Evolutionary conservation across 2,329 filamentous ascomycete genomes (phyloP).

Genomic region (Colletotrichum endophyticum): DNA sequence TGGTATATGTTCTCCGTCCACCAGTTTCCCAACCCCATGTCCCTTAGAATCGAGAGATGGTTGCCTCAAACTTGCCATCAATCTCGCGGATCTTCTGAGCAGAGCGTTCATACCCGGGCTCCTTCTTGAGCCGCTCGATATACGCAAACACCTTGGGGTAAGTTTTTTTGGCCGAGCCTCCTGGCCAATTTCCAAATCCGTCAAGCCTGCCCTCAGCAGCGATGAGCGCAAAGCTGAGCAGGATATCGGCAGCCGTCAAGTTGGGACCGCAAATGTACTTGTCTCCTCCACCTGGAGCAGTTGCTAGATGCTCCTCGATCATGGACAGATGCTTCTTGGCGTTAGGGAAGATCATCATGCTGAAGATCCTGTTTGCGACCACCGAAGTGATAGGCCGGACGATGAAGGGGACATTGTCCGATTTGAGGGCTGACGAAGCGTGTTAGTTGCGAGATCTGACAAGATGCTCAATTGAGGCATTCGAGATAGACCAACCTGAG

Average conservation of each 20-base stretch:
- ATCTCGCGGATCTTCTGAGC: slow-evolving; percentile 54
- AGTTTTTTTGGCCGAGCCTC: slow-evolving; percentile 39
- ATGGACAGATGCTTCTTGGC: slow-evolving; percentile 51
- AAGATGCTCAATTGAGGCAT: not conserved
- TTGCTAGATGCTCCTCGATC: slow-evolving; percentile 53
- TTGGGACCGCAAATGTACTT: slow-evolving; percentile 53
- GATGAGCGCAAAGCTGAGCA: slow-evolving; percentile 59
- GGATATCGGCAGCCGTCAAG: slow-evolving; percentile 58
- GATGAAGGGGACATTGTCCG: slow-evolving; percentile 53
- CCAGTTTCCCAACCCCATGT: not conserved
- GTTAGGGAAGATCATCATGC: slow-evolving; percentile 51
- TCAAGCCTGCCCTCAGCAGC: slow-evolving; percentile 44
- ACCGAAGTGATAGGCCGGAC: slow-evolving; percentile 55
- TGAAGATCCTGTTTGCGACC: slow-evolving; percentile 48
- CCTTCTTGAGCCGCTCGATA: slow-evolving; percentile 46
- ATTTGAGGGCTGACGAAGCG: slow-evolving; percentile 42
- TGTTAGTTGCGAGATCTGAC: not conserved
- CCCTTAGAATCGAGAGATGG: not conserved
- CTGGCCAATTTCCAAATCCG: slow-evolving; percentile 45
- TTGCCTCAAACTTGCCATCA: slow-evolving; percentile 41
- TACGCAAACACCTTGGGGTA: slow-evolving; percentile 54
- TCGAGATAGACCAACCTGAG: slow-evolving; percentile 39
- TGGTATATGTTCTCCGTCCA: not conserved
- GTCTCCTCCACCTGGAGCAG: slow-evolving; percentile 42
- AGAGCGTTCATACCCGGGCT: slow-evolving; percentile 54